Conservation (phyloP, 2,329 filamentous ascomycete genomes). For the Penicillium vulpinum region DNA sequence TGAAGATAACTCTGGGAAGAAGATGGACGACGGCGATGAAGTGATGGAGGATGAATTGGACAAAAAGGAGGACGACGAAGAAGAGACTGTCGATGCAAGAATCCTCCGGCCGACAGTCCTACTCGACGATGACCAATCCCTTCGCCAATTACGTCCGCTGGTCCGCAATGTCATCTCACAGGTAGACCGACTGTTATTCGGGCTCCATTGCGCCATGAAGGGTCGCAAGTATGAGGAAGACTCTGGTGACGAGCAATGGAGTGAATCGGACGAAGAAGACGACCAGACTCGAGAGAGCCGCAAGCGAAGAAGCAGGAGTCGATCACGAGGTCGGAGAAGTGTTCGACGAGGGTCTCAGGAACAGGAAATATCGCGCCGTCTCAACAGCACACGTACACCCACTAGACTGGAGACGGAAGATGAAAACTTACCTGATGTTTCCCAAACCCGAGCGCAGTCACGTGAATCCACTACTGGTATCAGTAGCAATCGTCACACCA, state of each 20-base stretch:
- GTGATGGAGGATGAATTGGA: slow-evolving; percentile 9
- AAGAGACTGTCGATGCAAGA: slow-evolving; percentile 12
- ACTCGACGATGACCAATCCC: slow-evolving; percentile 38
- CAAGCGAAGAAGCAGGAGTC: slow-evolving; percentile 19
- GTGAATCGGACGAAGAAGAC: slow-evolving; percentile 28
- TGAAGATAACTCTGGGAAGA: slow-evolving; percentile 4
- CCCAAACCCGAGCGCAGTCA: slow-evolving; percentile 17
- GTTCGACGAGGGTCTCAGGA: slow-evolving; percentile 16
- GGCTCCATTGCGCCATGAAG: slow-evolving; percentile 67
- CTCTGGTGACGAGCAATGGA: slow-evolving; percentile 31
- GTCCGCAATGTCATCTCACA: slow-evolving; percentile 69
- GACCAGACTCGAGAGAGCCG: slow-evolving; percentile 3
- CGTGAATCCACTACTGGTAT: slow-evolving; percentile 4
- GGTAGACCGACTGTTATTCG: slow-evolving; percentile 68
- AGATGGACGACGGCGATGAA: slow-evolving; percentile 18
- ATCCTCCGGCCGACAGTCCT: slow-evolving; percentile 31
- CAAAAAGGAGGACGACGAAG: slow-evolving; percentile 15
- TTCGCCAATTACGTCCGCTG: slow-evolving; percentile 64
- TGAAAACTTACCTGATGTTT: slow-evolving; percentile 9
- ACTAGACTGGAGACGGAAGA: slow-evolving; percentile 6
- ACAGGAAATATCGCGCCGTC: slow-evolving; percentile 7
- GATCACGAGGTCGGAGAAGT: slow-evolving; percentile 29
- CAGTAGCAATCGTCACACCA: slow-evolving; percentile 9
- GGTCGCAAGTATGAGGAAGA: slow-evolving; percentile 44
- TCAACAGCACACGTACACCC: slow-evolving; percentile 9